Evolutionary conservation across 345 rosid genomes (phyloP), one percentile per base, ranked within the genome.

Genomic region (Tarenaya hassleriana): DNA sequence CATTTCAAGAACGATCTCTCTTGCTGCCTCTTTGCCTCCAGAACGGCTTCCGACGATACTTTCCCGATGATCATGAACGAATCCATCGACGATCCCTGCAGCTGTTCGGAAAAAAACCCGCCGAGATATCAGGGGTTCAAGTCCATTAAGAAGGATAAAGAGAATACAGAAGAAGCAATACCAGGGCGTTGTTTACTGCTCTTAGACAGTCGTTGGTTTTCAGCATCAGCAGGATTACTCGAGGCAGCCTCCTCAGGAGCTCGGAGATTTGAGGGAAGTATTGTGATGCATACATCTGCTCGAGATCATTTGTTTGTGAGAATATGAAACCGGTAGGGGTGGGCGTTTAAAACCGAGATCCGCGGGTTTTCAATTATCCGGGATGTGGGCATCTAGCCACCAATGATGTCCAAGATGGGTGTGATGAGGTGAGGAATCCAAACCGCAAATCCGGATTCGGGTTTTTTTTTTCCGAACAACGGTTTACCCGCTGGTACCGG

Each of bases 161-260:
- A 42, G 8, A 16, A 2, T n/a, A 8, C 13, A 42, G 47, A n/a
- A n/a, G n/a, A n/a, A 14, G 2, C n/a, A 41, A 42, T 77, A 84
- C 94, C 82, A 91, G 78, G 54, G 77, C 70, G 39, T 74, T 84
- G 61, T 87, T 91, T 14, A 91, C 96, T 0, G 98, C 67, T 70
- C 95, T 76, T 50, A 91, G 77, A 68, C 98, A 91, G 69, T 91
- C 98, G 60, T 91, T 91, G 41, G 96, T 87, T 74, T 91, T 87
- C 73, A 91, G 74, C 92, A 87, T 73, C 52, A 91, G 68, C 55
- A 91, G 68, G 81, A 91, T 84, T 12, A 80, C 95, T 10, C 98
- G 88, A 1, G 98, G 98, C 52, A 91, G 66, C 66, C 95, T 84
- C 67, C 92, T 75, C 8, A 91, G 83, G 63, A 91, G 98, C 76